Percentiles rank a stretch among this genome's conserved stretches.
phyloP scores from a whole-genome alignment of 768 basidiomycete species.

The Tylopilus balloui region DNA sequence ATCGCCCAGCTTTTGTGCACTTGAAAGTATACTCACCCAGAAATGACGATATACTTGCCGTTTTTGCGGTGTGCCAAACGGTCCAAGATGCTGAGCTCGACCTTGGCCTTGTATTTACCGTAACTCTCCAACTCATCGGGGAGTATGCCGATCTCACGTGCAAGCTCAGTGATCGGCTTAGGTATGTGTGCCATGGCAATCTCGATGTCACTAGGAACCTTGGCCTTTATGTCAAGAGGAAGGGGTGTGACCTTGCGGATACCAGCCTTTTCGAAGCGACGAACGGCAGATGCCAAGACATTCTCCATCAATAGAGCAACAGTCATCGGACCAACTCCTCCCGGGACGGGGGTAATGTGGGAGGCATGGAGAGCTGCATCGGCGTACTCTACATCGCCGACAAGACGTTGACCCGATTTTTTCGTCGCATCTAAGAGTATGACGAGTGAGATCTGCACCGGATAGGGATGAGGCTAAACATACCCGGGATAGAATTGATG shows the following conservation, averaged over 20 bases:
- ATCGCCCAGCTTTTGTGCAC: neutral
- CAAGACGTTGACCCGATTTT: constrained; percentile 92
- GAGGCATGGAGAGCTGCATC: constrained; percentile 77
- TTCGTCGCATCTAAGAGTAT: constrained; percentile 66
- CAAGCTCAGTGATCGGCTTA: constrained; percentile 81
- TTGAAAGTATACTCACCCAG: constrained; percentile 54
- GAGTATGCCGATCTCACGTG: constrained; percentile 81
- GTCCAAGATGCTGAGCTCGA: constrained; percentile 84
- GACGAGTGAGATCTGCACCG: neutral
- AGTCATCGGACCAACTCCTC: constrained; percentile 99
- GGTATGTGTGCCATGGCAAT: constrained; percentile 94
- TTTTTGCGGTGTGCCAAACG: constrained; percentile 80
- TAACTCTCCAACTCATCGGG: constrained; percentile 89
- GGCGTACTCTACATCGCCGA: constrained; percentile 90
- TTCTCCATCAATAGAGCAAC: constrained; percentile 98
- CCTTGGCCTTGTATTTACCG: constrained; percentile 96
- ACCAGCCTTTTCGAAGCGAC: constrained; percentile 68
- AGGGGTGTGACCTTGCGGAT: constrained; percentile 72
- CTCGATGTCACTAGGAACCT: constrained; percentile 95
- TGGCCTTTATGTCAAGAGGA: constrained; percentile 69
- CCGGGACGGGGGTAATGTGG: constrained; percentile 94
- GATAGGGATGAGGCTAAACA: constrained; percentile 6
- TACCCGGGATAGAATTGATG: constrained; percentile 92
- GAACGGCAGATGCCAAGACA: constrained; percentile 79
- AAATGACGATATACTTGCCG: constrained; percentile 94